Conservation (phyloP, 2,329 filamentous ascomycete species). For the Blastomyces emzantsi region DNA sequence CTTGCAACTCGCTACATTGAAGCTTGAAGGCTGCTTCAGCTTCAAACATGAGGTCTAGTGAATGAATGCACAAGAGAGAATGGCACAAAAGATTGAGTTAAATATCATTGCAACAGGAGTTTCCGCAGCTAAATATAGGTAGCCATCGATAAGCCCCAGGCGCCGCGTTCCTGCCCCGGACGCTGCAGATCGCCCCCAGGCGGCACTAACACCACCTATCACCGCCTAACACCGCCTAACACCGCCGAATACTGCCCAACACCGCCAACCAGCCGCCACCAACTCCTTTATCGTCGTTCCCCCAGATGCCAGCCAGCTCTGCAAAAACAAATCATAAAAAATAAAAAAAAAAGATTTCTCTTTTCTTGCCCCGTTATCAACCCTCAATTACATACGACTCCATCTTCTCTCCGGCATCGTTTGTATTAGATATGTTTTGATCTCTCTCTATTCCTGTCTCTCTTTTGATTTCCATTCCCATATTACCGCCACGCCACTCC, state of each 20-base stretch:
- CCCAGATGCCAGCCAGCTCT: background rate
- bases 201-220: too few species aligned
- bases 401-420: background rate
- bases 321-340: background rate
- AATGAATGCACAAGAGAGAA: background rate
- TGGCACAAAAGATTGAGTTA: background rate
- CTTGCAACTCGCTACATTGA: background rate
- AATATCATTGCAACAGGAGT: background rate
- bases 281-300: background rate
- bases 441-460: background rate
- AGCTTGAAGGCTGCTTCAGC: background rate
- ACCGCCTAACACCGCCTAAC: too few species aligned
- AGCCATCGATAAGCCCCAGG: too few species aligned
- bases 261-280: background rate
- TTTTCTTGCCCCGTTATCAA: background rate
- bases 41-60: background rate
- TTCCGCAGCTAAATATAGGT: background rate
- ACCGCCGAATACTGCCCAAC: too few species aligned
- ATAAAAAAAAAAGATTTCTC: background rate
- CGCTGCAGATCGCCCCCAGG: background rate
- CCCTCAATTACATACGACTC: background rate
- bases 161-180: background rate
- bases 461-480: background rate
- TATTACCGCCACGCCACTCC: slow-evolving; percentile 16
- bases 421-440: background rate